Conservation (phyloP, 371 early-diverging fungal species). For the Syncephalastrum sp. region DNA sequence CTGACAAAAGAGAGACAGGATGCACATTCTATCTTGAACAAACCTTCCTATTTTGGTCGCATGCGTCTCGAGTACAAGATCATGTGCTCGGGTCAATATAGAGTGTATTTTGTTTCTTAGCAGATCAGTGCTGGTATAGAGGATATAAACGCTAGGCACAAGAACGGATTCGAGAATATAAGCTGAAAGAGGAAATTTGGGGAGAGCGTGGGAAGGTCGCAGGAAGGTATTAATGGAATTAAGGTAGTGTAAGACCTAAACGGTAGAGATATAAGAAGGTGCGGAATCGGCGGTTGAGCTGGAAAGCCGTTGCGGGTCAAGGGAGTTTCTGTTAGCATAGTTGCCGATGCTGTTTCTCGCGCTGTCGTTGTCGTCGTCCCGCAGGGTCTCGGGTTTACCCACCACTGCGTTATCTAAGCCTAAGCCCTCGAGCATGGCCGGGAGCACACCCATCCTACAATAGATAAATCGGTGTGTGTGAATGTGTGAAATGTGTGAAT, state of each 20-base stretch:
- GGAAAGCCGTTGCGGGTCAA: slow-evolving; percentile 1
- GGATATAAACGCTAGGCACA: no score
- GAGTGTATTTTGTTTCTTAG: no score
- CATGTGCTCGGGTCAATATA: no score
- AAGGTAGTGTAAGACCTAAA: no score
- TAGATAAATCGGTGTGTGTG: no score
- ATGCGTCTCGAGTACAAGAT: background rate
- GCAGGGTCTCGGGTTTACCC: slow-evolving; percentile 10
- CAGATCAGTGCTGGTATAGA: no score
- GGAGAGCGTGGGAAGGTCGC: no score
- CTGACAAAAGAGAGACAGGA: no score
- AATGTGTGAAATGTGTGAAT: no score
- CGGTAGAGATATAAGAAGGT: no score
- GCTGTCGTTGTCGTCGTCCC: slow-evolving; percentile 16
- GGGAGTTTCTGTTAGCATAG: slow-evolving; percentile 1
- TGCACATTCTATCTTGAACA: no score
- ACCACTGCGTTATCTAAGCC: slow-evolving; percentile 21
- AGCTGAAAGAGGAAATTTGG: background rate
- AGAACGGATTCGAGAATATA: background rate
- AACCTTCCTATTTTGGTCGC: slow-evolving; percentile 2
- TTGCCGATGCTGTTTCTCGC: slow-evolving; percentile 10
- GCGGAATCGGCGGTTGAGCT: slow-evolving; percentile 9
- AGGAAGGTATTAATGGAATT: no score
- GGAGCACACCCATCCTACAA: slow-evolving; percentile 36
- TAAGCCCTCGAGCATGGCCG: slow-evolving; percentile 22